phyloP scores from a whole-genome alignment of 225 moss, liverwort and hornwort genomes.

The Pleurozium schreberi region DNA sequence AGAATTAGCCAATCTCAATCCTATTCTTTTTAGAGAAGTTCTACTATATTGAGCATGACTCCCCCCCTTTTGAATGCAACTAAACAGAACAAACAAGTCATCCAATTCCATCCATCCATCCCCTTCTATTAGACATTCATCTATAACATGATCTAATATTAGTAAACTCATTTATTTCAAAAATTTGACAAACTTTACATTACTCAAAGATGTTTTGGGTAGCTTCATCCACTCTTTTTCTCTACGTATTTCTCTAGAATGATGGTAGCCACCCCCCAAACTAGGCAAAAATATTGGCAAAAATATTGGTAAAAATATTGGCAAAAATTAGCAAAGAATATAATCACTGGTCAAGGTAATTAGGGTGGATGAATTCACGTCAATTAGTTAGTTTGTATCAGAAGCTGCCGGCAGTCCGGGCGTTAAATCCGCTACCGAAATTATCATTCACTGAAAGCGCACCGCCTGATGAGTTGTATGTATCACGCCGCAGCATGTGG shows the following conservation, averaged over 20 bases:
- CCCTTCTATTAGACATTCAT: not conserved
- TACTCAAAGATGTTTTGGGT: not conserved
- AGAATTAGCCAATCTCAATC: no score
- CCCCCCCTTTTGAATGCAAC: fast-evolving
- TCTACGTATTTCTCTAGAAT: not conserved
- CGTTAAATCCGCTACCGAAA: not conserved
- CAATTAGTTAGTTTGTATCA: not conserved
- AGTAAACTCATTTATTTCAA: not conserved
- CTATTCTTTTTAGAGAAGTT: no score
- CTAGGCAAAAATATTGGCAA: not conserved
- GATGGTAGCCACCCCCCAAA: not conserved
- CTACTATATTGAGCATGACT: no score
- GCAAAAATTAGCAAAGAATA: not conserved
- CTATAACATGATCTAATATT: not conserved
- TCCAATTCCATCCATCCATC: not conserved
- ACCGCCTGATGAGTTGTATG: not conserved
- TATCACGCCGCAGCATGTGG: not conserved
- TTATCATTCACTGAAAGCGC: not conserved
- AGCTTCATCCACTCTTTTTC: not conserved
- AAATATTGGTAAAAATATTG: no score
- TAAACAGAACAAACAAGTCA: not conserved
- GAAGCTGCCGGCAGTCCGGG: not conserved
- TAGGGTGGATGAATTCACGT: no score
- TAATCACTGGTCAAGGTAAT: not conserved
- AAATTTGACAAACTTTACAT: not conserved